Evolutionary conservation across 805 yeast species (phyloP), one percentile per base, ranked within the genome.

Genomic region (Peterozyma toletana): DNA sequence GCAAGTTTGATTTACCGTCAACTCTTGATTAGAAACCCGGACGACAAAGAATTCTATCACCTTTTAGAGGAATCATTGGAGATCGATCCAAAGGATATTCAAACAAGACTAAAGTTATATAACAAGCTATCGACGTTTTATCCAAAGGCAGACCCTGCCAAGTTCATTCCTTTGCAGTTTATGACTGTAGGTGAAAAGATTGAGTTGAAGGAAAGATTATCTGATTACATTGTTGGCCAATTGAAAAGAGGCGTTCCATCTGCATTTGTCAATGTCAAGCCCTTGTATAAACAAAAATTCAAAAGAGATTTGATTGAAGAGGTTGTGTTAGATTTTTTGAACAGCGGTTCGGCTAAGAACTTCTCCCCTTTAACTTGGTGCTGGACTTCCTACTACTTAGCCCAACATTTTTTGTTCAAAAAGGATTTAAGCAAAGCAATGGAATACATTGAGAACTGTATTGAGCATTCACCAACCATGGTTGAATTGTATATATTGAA

Each of bases 231-330:
- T 38, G 46, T 73, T 5, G 61, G 70, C 3, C 86, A 83, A 56
- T 73, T 93, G 53, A 65, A 73, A 49, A 75, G 88, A 44, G 95
- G 96, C 35, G 93, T 89, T 31, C 98, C 98, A 4, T 86, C 96
- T 1, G 75, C 93, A 4, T 93, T 90, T 64, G 83, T 83, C 44
- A 83, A 86, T 53, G 78, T 93, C 40, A 89, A 90, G 63, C 86
- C 95, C 1, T 69, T 89, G 50, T 87, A 86, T 64, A 72, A 67
- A 44, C 74, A 69, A 40, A 66, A 49, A 41, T 54, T 58, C 39
- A 68, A 64, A 52, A 58, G 61, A 15, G 49, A 53, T 9, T 50
- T 71, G 2, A 72, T 86, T 45, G 79, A 73, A 47, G 58, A 71
- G 31, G 64, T 85, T 45, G 86, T 81, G 10, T 49, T 62, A 37